A percentile compares a stretch with the other conserved stretches of the same genome.
Evolutionary conservation across 345 rosid genomes (phyloP).

Genomic region (Pugionium cornutum): DNA sequence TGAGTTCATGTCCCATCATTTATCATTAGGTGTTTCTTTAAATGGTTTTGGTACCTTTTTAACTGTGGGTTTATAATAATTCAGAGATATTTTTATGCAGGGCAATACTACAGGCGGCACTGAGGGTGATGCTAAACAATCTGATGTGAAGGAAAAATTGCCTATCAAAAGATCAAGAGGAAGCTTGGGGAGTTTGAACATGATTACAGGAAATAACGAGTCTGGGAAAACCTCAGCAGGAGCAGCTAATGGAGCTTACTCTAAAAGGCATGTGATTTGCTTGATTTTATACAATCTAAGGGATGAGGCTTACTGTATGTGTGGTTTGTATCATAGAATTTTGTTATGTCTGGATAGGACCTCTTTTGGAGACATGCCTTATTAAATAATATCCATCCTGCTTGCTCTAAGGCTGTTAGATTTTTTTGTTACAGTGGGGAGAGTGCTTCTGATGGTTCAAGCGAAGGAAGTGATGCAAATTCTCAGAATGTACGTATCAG

Average conservation of each 20-base stretch:
- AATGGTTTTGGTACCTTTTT: slow-evolving; percentile 5
- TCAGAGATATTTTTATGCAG: slow-evolving; percentile 45
- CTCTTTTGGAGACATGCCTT: slow-evolving; percentile 15
- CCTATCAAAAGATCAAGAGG: slow-evolving; percentile 98
- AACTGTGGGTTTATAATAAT: slow-evolving; percentile 22
- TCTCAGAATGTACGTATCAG: slow-evolving; percentile 73
- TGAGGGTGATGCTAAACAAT: slow-evolving; percentile 75
- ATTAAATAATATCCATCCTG: slow-evolving; percentile 13
- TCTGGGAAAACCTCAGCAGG: slow-evolving; percentile 66
- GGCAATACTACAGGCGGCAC: slow-evolving; percentile 70
- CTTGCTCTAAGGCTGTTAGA: slow-evolving; percentile 33
- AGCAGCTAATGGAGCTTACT: slow-evolving; percentile 79
- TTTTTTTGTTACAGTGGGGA: slow-evolving; percentile 60
- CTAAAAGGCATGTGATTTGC: slow-evolving; percentile 67
- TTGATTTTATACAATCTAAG: slow-evolving; percentile 8
- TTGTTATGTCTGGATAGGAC: slow-evolving; percentile 10
- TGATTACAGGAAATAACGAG: slow-evolving; percentile 86
- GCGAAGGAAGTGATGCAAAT: slow-evolving; percentile 96
- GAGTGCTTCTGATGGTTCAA: slow-evolving; percentile 90
- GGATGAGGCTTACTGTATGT: background rate
- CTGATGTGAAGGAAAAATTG: slow-evolving; percentile 89
- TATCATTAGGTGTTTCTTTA: slow-evolving; percentile 26
- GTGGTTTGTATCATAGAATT: slow-evolving; percentile 2
- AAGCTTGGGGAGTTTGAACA: slow-evolving; percentile 93
- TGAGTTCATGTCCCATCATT: slow-evolving; percentile 44